Conservation (phyloP, 2,329 filamentous ascomycete species). For the Verticillium klebahnii region DNA sequence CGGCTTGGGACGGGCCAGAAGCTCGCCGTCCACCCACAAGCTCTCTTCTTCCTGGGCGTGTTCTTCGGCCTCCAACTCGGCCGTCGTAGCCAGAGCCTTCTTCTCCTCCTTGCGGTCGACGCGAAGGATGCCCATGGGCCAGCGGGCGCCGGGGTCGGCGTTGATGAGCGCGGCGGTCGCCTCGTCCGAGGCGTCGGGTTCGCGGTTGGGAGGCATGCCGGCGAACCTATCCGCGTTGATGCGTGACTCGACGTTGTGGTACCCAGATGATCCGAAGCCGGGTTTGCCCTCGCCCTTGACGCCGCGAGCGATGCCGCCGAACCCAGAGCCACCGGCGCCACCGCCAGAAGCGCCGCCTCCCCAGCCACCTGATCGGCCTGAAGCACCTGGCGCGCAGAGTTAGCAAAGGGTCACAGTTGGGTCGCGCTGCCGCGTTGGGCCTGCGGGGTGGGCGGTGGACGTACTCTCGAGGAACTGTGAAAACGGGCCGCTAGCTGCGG, state of each 20-base stretch:
- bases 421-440: neutral
- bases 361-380: slow-evolving; percentile 11
- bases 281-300: slow-evolving; percentile 29
- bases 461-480: slow-evolving; percentile 18
- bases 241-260: slow-evolving; percentile 34
- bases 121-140: slow-evolving; percentile 54
- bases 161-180: slow-evolving; percentile 15
- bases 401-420: neutral
- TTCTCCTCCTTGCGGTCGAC: slow-evolving; percentile 49
- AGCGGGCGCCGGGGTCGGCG: slow-evolving; percentile 18
- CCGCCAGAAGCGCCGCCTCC: slow-evolving; percentile 19
- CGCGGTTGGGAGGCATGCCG: slow-evolving; percentile 27
- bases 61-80: slow-evolving; percentile 52
- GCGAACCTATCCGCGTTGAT: slow-evolving; percentile 55
- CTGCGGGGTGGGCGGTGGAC: neutral
- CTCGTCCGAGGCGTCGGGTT: slow-evolving; percentile 15
- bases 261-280: slow-evolving; percentile 31
- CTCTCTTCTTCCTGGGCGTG: slow-evolving; percentile 41
- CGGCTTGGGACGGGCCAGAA: slow-evolving; percentile 19
- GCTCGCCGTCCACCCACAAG: slow-evolving; percentile 37
- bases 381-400: slow-evolving; percentile 7
- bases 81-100: slow-evolving; percentile 51
- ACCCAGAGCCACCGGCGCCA: slow-evolving; percentile 19
- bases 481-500: slow-evolving; percentile 33
- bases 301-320: slow-evolving; percentile 18